Percentiles rank a stretch among this genome's conserved stretches.
Conservation (phyloP, 2,329 filamentous ascomycete genomes). For the Lojkania enalia region DNA sequence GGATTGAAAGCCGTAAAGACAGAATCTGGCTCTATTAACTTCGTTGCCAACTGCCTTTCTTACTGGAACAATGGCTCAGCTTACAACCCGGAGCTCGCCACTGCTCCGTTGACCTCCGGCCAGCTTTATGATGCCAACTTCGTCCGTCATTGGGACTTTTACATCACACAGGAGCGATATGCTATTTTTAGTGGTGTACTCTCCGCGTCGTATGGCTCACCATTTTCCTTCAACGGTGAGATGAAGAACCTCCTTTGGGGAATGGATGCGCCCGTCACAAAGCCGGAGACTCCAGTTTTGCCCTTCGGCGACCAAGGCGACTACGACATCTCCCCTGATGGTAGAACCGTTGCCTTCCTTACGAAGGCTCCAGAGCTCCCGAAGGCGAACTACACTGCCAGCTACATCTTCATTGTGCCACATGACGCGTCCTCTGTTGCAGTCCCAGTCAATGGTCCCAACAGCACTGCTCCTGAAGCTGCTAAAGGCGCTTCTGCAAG, state of each 20-base stretch:
- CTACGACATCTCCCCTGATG: slow-evolving; percentile 71
- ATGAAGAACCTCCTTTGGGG: slow-evolving; percentile 62
- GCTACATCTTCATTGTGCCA: slow-evolving; percentile 76
- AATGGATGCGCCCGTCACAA: slow-evolving; percentile 56
- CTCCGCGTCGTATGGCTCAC: slow-evolving; percentile 34
- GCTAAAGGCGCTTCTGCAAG: slow-evolving; percentile 64
- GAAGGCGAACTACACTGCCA: slow-evolving; percentile 76
- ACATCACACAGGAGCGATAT: slow-evolving; percentile 68
- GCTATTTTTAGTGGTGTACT: slow-evolving; percentile 74
- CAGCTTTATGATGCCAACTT: slow-evolving; percentile 75
- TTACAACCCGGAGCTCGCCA: slow-evolving; percentile 65
- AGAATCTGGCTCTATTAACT: slow-evolving; percentile 46
- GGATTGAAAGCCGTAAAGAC: slow-evolving; percentile 53
- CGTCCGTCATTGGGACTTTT: slow-evolving; percentile 81
- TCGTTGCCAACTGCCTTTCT: slow-evolving; percentile 61
- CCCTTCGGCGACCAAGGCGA: slow-evolving; percentile 78
- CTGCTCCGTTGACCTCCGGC: slow-evolving; percentile 63
- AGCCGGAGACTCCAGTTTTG: slow-evolving; percentile 68
- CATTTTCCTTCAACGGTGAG: slow-evolving; percentile 30
- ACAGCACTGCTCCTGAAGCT: slow-evolving; percentile 39
- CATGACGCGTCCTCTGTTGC: slow-evolving; percentile 60
- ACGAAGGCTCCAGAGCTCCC: slow-evolving; percentile 73
- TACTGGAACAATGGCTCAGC: slow-evolving; percentile 67
- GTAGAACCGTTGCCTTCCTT: slow-evolving; percentile 69
- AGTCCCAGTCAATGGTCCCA: slow-evolving; percentile 38